Percentiles rank a stretch among this genome's conserved stretches.
Conservation (phyloP, 2,329 filamentous ascomycete genomes). For the Thielaviopsis cerberus region DNA sequence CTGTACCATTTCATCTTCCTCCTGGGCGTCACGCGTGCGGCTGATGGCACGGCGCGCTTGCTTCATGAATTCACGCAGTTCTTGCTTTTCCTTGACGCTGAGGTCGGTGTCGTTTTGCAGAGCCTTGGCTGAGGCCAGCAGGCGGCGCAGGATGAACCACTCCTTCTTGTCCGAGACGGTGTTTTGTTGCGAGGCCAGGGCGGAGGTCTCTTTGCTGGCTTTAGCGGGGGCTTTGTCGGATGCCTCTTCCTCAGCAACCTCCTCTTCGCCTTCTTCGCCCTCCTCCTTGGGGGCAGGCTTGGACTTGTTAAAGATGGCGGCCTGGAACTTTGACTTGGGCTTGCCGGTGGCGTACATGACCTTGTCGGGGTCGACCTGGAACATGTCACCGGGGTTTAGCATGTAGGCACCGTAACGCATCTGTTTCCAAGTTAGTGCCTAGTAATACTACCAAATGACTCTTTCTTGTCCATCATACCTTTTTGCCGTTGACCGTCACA, state of each 20-base stretch:
- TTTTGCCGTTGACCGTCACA: constrained; percentile 91
- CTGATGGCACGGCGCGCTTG: constrained; percentile 43
- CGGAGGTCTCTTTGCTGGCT: constrained; percentile 13
- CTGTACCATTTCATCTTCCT: constrained; percentile 32
- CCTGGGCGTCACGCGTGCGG: constrained; percentile 17
- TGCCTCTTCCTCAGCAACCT: constrained; percentile 13
- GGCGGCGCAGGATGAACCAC: constrained; percentile 24
- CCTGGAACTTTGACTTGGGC: constrained; percentile 32
- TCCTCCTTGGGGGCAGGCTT: constrained; percentile 12
- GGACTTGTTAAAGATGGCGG: constrained; percentile 10
- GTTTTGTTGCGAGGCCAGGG: constrained; percentile 18
- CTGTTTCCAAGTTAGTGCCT: constrained; percentile 26
- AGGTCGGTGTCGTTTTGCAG: constrained; percentile 30
- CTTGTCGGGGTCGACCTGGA: constrained; percentile 77
- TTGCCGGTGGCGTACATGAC: constrained; percentile 77
- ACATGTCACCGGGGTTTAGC: constrained; percentile 94
- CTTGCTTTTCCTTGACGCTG: constrained; percentile 54
- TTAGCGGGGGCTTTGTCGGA: constrained; percentile 18
- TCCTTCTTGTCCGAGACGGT: constrained; percentile 15
- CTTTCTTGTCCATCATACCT: constrained; percentile 51
- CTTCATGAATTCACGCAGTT: constrained; percentile 53
- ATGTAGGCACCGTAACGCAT: constrained; percentile 85
- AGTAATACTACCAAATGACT: too few relatives aligned
- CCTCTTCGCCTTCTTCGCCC: constrained; percentile 16
- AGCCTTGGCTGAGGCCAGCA: constrained; percentile 39